Evolutionary conservation across 768 basidiomycete species (phyloP), one percentile per base, ranked within the genome.

Genomic region (Boletus sp.): DNA sequence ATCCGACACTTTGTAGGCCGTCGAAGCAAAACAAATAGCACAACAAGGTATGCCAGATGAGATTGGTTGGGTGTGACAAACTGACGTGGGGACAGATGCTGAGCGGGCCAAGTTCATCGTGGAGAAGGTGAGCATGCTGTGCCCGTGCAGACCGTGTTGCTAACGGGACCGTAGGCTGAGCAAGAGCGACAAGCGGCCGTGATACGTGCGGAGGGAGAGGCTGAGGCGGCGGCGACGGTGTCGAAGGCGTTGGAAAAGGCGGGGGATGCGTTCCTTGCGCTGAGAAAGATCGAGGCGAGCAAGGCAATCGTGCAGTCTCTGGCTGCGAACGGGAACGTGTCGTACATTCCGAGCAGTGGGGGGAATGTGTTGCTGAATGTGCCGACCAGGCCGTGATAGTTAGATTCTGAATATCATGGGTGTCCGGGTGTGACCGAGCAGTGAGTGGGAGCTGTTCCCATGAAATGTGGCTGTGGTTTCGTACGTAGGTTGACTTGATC

Each of bases 41-140:
- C 97, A 99, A 73, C 97, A 99, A 83, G 92, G 92, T 92, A 64
- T 47, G 77, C 60, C 5, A n/a, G 42, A 29, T 20, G 30, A 48
- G 48, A 20, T 32, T 40, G 32, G n/a, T 24, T 2, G 6, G 3
- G 39, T 20, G 24, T 48, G 48, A 53, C 47, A 15, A n/a, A 47
- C 68, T 70, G 47, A 71, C 60, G 11, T 6, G 37, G 15, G 12
- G 39, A 30, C 63, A 94, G 96, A 98, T 76, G 97, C 97, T 60
- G 97, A 99, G 77, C 86, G 97, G 35, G 97, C 97, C 55, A 98
- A 98, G 75, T 99, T 98, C 74, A 91, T 98, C 62, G 97, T 99
- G 60, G 97, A 99, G 78, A 98, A 97, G 83, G 94, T 92, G 58
- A 54, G 78, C 44, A 11, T 15, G 39, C 5, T 46, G 39, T 8